Percentiles rank a stretch among this genome's conserved stretches.
Conservation (phyloP, 257 asterid species). For the Ilex asprella region DNA sequence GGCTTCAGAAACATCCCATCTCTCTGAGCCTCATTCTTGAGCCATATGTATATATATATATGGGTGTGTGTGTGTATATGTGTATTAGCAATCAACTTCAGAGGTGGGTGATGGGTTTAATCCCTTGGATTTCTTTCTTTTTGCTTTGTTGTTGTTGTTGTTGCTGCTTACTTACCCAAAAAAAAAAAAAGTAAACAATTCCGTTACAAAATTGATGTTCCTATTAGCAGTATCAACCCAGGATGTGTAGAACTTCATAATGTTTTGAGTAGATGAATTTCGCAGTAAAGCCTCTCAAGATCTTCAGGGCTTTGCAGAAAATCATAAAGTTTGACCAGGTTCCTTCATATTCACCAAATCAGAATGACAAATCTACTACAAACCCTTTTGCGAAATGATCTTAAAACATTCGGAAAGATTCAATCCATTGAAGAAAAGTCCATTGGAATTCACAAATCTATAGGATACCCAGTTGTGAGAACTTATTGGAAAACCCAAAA, state of each 20-base stretch:
- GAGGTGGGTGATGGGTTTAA: no score
- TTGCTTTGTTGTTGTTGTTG: no score
- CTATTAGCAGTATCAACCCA: conserved; percentile 50
- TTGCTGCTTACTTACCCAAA: no score
- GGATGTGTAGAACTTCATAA: conserved; percentile 48
- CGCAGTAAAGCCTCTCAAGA: conserved; percentile 49
- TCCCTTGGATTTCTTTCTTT: no score
- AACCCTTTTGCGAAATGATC: background rate
- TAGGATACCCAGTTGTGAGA: background rate
- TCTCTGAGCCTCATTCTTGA: no score
- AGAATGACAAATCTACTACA: conserved; percentile 3
- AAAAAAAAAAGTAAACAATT: conserved; percentile 50
- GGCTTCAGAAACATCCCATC: no score
- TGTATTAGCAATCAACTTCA: no score
- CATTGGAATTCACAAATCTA: background rate
- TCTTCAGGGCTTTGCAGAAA: conserved; percentile 48
- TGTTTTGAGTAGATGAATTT: conserved; percentile 43
- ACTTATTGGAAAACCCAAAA: background rate
- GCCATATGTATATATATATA: no score
- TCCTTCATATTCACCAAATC: conserved; percentile 50
- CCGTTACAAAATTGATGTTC: conserved; percentile 52
- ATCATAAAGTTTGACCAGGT: conserved; percentile 44
- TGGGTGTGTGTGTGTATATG: no score
- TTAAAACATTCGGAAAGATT: conserved; percentile 3
- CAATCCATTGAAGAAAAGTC: background rate